Percentiles rank a stretch among this genome's conserved stretches.
Conservation (phyloP, 192 early-diverging fungal species). For the Coemansia pectinata region DNA sequence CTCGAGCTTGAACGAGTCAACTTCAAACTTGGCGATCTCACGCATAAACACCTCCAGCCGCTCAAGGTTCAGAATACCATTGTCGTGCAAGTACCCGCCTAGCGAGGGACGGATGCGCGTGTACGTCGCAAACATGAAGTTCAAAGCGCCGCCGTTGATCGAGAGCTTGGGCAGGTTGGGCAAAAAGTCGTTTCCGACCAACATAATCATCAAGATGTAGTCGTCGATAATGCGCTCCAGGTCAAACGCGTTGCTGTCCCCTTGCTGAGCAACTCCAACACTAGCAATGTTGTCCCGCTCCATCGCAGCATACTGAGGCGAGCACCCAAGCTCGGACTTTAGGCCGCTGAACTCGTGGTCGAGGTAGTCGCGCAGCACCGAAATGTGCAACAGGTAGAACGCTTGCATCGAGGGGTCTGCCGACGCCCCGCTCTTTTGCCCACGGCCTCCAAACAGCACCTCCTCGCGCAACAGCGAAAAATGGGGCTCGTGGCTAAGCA, state of each 20-base stretch:
- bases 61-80: slow-evolving; percentile 65
- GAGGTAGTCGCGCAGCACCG: slow-evolving; percentile 89
- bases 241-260: slow-evolving; percentile 60
- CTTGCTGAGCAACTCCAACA: background rate
- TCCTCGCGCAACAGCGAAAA: slow-evolving; percentile 96
- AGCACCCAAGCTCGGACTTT: slow-evolving; percentile 44
- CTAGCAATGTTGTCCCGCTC: slow-evolving; percentile 20
- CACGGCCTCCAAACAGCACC: slow-evolving; percentile 68
- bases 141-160: slow-evolving; percentile 88
- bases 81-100: slow-evolving; percentile 88
- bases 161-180: slow-evolving; percentile 93
- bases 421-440: slow-evolving; percentile 25
- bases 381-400: slow-evolving; percentile 81
- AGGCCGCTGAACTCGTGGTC: slow-evolving; percentile 75
- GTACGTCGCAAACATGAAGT: slow-evolving; percentile 69
- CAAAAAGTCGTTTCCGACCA: slow-evolving; percentile 98
- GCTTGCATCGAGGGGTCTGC: slow-evolving; percentile 50
- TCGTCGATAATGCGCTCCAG: slow-evolving; percentile 96
- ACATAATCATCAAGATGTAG: slow-evolving; percentile 89
- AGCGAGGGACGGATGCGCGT: slow-evolving; percentile 64
- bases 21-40: slow-evolving; percentile 53
- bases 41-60: slow-evolving; percentile 66
- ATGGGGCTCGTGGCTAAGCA: slow-evolving; percentile 96
- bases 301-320: slow-evolving; percentile 52
- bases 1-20: slow-evolving; percentile 52